Base-by-base conservation (phyloP, 192 early-diverging fungal species). In the Coemansia sp. region DNA sequence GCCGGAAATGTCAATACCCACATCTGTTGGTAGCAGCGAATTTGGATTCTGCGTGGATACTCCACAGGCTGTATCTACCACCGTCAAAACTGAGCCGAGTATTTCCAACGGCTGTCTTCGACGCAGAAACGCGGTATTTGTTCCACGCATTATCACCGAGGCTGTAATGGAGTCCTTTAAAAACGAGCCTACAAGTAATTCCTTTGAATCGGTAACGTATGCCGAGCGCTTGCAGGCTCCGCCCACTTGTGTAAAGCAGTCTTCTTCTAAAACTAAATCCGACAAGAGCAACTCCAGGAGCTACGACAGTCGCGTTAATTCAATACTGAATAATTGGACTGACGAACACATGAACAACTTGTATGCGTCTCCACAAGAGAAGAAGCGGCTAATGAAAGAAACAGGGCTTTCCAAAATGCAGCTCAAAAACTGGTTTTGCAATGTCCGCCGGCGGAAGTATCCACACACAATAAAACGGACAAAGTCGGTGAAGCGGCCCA, bases 371-470 rank as follows among this genome's bases (percentile, higher is more conserved):
- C 24, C 56, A 8, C 37, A 40, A 24, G 72, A 67, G 24, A 81
- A 74, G 53, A 51, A 57, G n/a, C 28, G 23, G 38, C 59, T 74
- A 28, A 74, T 81, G 68, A 18, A 31, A 8, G 25, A 63, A 25
- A 74, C 78, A 1, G 73, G 70, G 6, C 60, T 81, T 15, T 51
- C 65, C 4, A 70, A 71, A 23, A 81, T 74, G 71, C 78, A 81
- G 60, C 66, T 81, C 6, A 81, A 81, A 28, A 81, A 81, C 37
- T 81, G 72, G 72, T 62, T 81, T 40, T 74, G 78, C 56, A 81
- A 81, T 46, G 49, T 75, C 12, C 78, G 78, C 17, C 58, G 78
- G 17, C 68, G 78, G 52, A 79, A 73, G 49, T 54, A 70, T 4
- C 52, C 63, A 0, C 17, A 44, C 26, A 31, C 64, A 10, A 63